Evolutionary conservation across 1,284 basidiomycete species (phyloP).

Genomic region (Heterobasidion parviporum): DNA sequence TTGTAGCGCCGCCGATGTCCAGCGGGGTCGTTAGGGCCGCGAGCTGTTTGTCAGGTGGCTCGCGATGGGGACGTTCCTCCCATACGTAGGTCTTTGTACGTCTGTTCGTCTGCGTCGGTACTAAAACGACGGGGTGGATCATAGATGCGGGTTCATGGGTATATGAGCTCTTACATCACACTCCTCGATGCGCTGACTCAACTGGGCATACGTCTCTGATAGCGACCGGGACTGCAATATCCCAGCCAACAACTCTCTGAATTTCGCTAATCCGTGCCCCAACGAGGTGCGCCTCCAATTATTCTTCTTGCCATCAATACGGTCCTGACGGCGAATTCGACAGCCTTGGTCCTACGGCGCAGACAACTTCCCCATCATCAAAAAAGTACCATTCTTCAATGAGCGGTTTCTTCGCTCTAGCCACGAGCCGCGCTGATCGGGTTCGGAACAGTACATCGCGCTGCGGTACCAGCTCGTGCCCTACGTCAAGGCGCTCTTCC

Average conservation of each 20-base stretch:
- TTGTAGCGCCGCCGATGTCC: neutral
- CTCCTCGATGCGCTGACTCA: neutral
- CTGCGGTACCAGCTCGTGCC: constrained; percentile 29
- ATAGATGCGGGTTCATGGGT: constrained; percentile 34
- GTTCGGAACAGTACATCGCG: constrained; percentile 24
- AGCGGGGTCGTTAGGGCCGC: constrained; percentile 17
- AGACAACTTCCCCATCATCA: constrained; percentile 30
- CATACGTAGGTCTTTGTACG: constrained; percentile 22
- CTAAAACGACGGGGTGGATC: neutral
- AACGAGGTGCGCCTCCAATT: constrained; percentile 21
- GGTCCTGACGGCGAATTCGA: too few relatives aligned
- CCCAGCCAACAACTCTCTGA: constrained; percentile 14
- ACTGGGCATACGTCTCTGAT: neutral
- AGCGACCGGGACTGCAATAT: constrained; percentile 26
- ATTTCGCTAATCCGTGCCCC: constrained; percentile 27
- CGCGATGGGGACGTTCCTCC: constrained; percentile 31
- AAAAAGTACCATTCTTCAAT: constrained; percentile 18
- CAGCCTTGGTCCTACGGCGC: constrained; percentile 34
- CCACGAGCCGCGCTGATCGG: too few relatives aligned
- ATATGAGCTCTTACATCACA: constrained; percentile 1
- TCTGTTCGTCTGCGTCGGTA: neutral
- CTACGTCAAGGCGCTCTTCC: constrained; percentile 28
- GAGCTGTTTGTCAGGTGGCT: constrained; percentile 34
- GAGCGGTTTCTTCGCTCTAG: too few relatives aligned
- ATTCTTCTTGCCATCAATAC: neutral